These are phyloP conservation scores for Rhinocladiella mackenziei DNA, from an alignment of 2,329 filamentous ascomycete species.

Conservation along the genomic window DNA sequence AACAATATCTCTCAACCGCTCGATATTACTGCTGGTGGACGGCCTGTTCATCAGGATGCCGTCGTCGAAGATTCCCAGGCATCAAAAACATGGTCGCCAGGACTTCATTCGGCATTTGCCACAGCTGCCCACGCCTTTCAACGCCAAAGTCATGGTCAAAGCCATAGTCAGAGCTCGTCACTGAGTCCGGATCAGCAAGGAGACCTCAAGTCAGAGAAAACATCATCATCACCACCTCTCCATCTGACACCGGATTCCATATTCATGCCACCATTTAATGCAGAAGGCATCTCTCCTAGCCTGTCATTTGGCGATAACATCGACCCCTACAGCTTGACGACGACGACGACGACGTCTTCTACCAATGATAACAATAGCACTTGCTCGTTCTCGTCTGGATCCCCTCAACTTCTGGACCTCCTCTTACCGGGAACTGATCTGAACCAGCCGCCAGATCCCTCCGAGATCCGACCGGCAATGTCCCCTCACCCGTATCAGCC, in stretches of 20 bases:
- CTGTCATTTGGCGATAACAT: conserved; percentile 12
- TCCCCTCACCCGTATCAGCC: conserved; percentile 31
- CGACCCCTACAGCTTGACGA: conserved; percentile 37
- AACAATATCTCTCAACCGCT: conserved; percentile 32
- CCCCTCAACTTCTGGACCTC: conserved; percentile 47
- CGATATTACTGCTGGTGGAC: conserved; percentile 7
- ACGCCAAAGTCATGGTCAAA: conserved; percentile 2
- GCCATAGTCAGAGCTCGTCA: conserved; percentile 1
- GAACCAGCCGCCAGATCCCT: conserved; percentile 38
- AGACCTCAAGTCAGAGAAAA: not conserved
- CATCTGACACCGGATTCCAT: conserved; percentile 12
- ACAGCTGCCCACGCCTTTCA: conserved; percentile 23
- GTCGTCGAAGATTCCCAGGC: conserved; percentile 2
- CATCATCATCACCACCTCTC: conserved; percentile 3
- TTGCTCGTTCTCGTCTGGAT: conserved; percentile 41
- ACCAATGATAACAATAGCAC: conserved; percentile 30
- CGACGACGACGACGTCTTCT: conserved; percentile 30
- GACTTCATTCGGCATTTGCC: conserved; percentile 25
- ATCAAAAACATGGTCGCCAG: conserved; percentile 23
- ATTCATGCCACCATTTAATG: conserved; percentile 18
- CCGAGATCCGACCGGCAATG: conserved; percentile 31
- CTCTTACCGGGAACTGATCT: conserved; percentile 49
- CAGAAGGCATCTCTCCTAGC: conserved; percentile 14
- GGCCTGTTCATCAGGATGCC: not conserved
- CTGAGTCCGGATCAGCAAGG: conserved; percentile 5